Conservation (phyloP, 192 early-diverging fungal genomes). For the Backusella westeae region DNA sequence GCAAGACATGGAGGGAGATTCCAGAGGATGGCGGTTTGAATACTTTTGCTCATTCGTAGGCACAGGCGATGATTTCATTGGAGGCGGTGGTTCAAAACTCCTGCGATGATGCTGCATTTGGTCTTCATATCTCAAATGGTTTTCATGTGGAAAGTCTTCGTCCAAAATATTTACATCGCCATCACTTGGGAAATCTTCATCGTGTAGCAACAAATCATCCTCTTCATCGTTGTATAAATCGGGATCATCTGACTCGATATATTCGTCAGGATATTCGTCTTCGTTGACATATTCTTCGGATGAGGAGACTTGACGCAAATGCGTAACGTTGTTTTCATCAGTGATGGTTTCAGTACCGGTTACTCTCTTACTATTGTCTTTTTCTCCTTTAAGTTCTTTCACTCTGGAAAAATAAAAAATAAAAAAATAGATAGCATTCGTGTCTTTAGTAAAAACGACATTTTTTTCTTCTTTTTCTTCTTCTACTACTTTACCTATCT, state of each 20-base stretch:
- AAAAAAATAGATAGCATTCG: background rate
- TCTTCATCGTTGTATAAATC: constrained; percentile 33
- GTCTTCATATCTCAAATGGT: background rate
- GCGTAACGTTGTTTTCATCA: constrained; percentile 1
- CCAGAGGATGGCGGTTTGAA: background rate
- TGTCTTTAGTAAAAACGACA: constrained; percentile 13
- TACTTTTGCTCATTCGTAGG: constrained; percentile 1
- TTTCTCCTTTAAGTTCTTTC: constrained; percentile 47
- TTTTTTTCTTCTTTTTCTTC: background rate
- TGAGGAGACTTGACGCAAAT: constrained; percentile 2
- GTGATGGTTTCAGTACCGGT: constrained; percentile 3
- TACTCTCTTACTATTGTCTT: constrained; percentile 16
- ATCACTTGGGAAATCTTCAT: constrained; percentile 39
- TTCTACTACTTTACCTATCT: constrained; percentile 57
- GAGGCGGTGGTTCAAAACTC: background rate
- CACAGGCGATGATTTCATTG: background rate
- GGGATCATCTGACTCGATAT: constrained; percentile 34
- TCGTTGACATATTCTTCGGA: constrained; percentile 18
- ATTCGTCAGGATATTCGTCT: constrained; percentile 27
- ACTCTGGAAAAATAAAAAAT: constrained; percentile 16
- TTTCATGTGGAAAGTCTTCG: constrained; percentile 38
- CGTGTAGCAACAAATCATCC: constrained; percentile 32
- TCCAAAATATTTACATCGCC: constrained; percentile 33
- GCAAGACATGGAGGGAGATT: background rate
- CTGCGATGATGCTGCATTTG: constrained; percentile 6